Evolutionary conservation across 371 early-diverging fungal genomes (phyloP).

Genomic region (Mortierella sp.): DNA sequence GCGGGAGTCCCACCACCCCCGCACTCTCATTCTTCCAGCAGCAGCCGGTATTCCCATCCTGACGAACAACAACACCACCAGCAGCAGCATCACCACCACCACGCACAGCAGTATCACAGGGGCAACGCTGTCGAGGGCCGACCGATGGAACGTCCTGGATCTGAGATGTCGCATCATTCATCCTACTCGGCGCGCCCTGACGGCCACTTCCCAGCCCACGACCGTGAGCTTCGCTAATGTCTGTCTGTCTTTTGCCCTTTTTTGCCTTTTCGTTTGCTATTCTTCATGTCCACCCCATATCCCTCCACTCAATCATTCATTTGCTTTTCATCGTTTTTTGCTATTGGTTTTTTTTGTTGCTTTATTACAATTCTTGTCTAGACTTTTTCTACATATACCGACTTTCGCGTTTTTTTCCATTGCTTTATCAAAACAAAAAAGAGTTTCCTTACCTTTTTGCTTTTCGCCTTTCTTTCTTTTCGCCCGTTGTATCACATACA

Average conservation of each 20-base stretch:
- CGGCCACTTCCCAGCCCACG: conserved; percentile 25
- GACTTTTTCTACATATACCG: not conserved
- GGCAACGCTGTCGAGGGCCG: not conserved
- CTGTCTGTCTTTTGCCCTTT: no score
- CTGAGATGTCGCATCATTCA: conserved; percentile 16
- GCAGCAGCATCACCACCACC: not conserved
- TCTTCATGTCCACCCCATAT: not conserved
- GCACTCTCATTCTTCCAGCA: not conserved
- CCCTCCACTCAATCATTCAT: not conserved
- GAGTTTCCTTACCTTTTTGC: no score
- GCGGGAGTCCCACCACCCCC: not conserved
- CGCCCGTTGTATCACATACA: no score
- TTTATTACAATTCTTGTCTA: not conserved
- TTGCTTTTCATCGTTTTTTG: not conserved
- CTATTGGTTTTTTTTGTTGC: not conserved
- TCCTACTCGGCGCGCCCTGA: conserved; percentile 26
- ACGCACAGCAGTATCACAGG: not conserved
- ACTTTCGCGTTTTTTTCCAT: not conserved
- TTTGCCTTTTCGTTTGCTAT: not conserved
- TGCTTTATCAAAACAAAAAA: no score
- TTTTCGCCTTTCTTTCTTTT: not conserved
- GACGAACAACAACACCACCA: not conserved
- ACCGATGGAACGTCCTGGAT: conserved; percentile 13
- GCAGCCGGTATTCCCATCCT: not conserved
- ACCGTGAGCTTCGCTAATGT: conserved; percentile 28